Base-by-base conservation (phyloP, 2,329 filamentous ascomycete species). In the Ascochyta rabiei region DNA sequence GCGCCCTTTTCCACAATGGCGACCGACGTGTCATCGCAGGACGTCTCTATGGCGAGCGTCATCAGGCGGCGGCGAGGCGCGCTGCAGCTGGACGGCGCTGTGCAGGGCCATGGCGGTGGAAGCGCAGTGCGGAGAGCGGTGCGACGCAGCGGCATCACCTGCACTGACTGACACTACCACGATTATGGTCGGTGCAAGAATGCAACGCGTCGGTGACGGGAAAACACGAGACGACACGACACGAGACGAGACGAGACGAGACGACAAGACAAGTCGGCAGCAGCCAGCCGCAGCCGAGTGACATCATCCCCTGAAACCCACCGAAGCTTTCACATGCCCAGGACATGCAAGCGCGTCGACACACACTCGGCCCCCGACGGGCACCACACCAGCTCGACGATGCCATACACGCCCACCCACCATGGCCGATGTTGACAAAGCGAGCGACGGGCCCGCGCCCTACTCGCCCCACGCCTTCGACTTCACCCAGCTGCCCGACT, bases 21-120 rank as follows among this genome's bases (percentile, higher is more conserved):
- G 18, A 97, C 92, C 53, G 89, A 93, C 1, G 93, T 96, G 78
- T 98, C 93, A 77, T 98, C 93, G 81, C 93, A 95, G 2, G 89
- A 92, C 9, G 89, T 89, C 74, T 95, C 90, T 69, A 95, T 92
- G 47, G 89, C 89, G 43, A 93, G 82, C 5, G 80, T 81, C 55
- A 75, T 68, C 42, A 79, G 60, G 35, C 51, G 45, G 35, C 75
- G 73, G 0, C 51, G 52, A 19, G 1, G 28, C 28, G 48, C 41
- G 34, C 42, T 13, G 37, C 37, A 10, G 9, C 33, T 19, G 7
- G 38, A 15, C 5, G n/a, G 1, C 24, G 24, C 2, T n/a, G 19
- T 21, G 2, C 30, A 15, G 21, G 19, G 35, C 46, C 49, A 59
- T 59, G 48, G 56, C 38, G 49, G 44, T 18, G 24, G 42, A 37